Percentiles rank a stretch among this genome's conserved stretches.
phyloP scores from a whole-genome alignment of 768 basidiomycete species.

The Imleria badia region DNA sequence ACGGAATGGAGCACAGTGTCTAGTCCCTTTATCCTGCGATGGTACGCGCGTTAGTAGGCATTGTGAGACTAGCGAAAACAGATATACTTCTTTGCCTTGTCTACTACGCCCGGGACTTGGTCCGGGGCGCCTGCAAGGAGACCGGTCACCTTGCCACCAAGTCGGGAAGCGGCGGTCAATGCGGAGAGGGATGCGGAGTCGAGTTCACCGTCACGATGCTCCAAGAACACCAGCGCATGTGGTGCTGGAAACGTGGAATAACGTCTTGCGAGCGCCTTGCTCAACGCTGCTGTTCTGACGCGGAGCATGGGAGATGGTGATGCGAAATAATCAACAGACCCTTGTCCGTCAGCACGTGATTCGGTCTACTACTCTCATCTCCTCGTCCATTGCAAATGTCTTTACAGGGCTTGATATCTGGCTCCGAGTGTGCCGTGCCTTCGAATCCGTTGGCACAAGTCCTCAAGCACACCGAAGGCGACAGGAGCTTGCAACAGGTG shows the following conservation, averaged over 20 bases:
- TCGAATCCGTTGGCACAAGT: conserved; percentile 88
- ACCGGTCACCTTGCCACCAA: conserved; percentile 85
- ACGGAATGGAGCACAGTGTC: conserved; percentile 66
- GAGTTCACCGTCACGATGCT: conserved; percentile 79
- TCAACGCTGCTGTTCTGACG: conserved; percentile 16
- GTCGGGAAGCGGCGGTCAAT: conserved; percentile 81
- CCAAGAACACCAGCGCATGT: conserved; percentile 84
- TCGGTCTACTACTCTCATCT: not conserved
- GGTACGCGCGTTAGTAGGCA: conserved; percentile 4
- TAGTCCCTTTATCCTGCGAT: conserved; percentile 62
- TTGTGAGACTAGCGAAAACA: conserved; percentile 6
- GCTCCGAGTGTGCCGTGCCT: conserved; percentile 83
- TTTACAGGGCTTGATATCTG: conserved; percentile 77
- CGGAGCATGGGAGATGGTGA: conserved; percentile 17
- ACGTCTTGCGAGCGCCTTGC: conserved; percentile 33
- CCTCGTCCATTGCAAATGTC: conserved; percentile 47
- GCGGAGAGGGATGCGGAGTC: conserved; percentile 88
- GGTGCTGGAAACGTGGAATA: conserved; percentile 65
- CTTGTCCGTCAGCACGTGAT: conserved; percentile 20
- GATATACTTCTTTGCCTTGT: conserved; percentile 76
- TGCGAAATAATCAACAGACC: not conserved
- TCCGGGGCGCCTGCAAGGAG: conserved; percentile 69
- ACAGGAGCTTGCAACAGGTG: conserved; percentile 86
- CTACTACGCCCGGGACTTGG: conserved; percentile 63
- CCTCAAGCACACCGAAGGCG: conserved; percentile 85